Base-by-base conservation (phyloP, 257 asterid genomes). In the Solanum phureja region DNA sequence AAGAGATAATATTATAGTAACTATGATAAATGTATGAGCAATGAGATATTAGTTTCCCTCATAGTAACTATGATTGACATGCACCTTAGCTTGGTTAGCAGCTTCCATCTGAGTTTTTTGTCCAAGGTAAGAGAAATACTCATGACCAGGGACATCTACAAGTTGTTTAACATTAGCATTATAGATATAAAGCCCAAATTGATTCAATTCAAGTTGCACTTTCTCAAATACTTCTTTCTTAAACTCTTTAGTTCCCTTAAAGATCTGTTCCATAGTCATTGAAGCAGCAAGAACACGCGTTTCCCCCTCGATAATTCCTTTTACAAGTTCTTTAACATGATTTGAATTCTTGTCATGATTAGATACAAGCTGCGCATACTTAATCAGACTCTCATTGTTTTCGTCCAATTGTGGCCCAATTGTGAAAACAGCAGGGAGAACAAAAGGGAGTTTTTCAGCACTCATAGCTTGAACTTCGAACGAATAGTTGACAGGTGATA, bases 391-490 rank as follows among this genome's bases (percentile, higher is more conserved):
- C 34, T 75, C 83, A 3, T 24, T 89, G 0, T 42, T 34, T 11
- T 93, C 93, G 56, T 94, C 95, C 0, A 87, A 91, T 92, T 31
- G 98, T 94, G 95, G 56, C 93, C 95, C 0, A 87, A 94, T 92
- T 31, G 98, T 94, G 95, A 93, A 94, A 24, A 93, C 98, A 3
- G 96, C 95, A 0, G 94, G 98, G 81, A 94, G 94, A 60, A 93
- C 71, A 60, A 94, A 93, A n/a, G 98, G 96, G 69, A 94, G 95
- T 89, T 94, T 94, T 83, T 94, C 96, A 12, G 95, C 94, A 79
- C 95, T 93, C 95, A 93, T 94, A 76, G 96, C 98, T 27, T 94
- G 95, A 19, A 94, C 96, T 58, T 94, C 92, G 85, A 94, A 94
- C 40, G 95, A 91, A 92, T 94, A 93, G 75, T 94, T 94, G 2